phyloP scores from a whole-genome alignment of 164 flowering plant genomes.

The Pachysandra terminalis region DNA sequence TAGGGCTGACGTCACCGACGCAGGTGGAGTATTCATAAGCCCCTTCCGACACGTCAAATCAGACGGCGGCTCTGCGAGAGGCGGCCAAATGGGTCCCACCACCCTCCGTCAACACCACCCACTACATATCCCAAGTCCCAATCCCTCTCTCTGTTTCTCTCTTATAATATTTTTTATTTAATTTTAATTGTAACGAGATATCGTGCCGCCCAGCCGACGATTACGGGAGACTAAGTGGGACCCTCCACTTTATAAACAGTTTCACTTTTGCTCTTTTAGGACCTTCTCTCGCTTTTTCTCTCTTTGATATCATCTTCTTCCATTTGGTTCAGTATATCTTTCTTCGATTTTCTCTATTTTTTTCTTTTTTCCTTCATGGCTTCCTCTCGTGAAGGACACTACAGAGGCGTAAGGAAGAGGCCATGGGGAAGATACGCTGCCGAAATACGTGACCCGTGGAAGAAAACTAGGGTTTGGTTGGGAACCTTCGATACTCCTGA shows the following conservation, averaged over 20 bases:
- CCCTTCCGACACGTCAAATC: constrained; percentile 44
- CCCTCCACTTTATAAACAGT: constrained; percentile 21
- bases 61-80: constrained; percentile 46
- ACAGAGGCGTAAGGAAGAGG: constrained; percentile 81
- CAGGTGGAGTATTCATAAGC: constrained; percentile 21
- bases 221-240: constrained; percentile 48
- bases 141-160: not conserved
- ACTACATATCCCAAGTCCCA: no score
- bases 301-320: constrained; percentile 1
- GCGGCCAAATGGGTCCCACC: not conserved
- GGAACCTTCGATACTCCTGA: constrained; percentile 90
- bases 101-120: constrained; percentile 1
- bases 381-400: constrained; percentile 53
- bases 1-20: constrained; percentile 46
- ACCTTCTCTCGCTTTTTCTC: not conserved
- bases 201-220: constrained; percentile 53
- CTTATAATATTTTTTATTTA: not conserved
- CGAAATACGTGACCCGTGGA: constrained; percentile 87
- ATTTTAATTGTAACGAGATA: not conserved
- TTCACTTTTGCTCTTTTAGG: not conserved
- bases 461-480: constrained; percentile 80
- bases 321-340: no score
- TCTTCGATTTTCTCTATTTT: not conserved
- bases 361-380: constrained; percentile 25
- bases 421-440: constrained; percentile 97